Evolutionary conservation across 1,284 basidiomycete species (phyloP).

Genomic region (Cutaneotrichosporon mucoides): DNA sequence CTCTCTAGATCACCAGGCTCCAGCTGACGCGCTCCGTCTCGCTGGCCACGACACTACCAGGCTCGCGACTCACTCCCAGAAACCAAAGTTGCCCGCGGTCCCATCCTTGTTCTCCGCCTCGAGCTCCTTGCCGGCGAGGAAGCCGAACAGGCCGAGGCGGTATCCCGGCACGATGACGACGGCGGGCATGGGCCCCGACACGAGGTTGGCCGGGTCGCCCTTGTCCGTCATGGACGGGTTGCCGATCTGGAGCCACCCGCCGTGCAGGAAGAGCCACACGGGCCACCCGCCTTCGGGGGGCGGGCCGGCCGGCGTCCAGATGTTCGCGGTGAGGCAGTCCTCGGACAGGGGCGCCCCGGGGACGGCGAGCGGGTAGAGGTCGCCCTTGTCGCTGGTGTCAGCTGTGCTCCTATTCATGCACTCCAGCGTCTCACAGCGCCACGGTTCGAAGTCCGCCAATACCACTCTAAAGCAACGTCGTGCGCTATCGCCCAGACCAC

Average conservation of each 20-base stretch:
- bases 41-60: neutral
- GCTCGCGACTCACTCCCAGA: conserved; percentile 19
- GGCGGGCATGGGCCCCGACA: conserved; percentile 11
- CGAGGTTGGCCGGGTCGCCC: conserved; percentile 16
- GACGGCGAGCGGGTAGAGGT: conserved; percentile 4
- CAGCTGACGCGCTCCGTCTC: no score
- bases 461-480: no score
- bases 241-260: conserved; percentile 30
- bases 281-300: conserved; percentile 24
- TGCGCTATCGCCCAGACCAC: no score
- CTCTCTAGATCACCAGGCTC: no score
- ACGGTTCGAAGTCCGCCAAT: no score
- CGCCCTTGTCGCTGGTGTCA: conserved; percentile 15
- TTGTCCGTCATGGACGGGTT: conserved; percentile 25
- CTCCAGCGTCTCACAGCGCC: no score
- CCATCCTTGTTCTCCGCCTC: conserved; percentile 20
- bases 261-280: conserved; percentile 24
- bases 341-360: conserved; percentile 9
- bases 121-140: conserved; percentile 23
- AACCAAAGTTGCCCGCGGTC: conserved; percentile 28
- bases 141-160: conserved; percentile 23
- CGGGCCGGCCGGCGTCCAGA: conserved; percentile 24
- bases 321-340: conserved; percentile 24
- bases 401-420: neutral
- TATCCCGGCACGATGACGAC: conserved; percentile 24